Evolutionary conservation across 225 moss, liverwort and hornwort species (phyloP).

Genomic region (Straminergon stramineum): DNA sequence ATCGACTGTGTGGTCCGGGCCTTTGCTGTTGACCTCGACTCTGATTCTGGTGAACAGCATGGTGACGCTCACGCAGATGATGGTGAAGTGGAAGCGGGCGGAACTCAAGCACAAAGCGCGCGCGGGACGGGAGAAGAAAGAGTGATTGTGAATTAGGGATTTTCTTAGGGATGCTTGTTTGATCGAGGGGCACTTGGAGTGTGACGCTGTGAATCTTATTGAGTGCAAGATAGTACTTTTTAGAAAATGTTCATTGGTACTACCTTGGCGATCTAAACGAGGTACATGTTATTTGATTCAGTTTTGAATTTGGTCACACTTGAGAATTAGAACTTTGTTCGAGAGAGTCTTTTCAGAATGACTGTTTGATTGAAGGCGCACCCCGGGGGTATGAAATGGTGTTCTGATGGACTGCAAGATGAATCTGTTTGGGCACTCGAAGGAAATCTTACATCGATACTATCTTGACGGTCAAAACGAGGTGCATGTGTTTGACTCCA

Average conservation of each 20-base stretch:
- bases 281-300: neutral
- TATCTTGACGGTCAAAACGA: neutral
- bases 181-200: neutral
- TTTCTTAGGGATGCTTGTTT: neutral
- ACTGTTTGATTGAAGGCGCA: neutral
- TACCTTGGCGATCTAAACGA: neutral
- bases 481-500: neutral
- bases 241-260: neutral
- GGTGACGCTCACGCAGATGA: constrained; percentile 41
- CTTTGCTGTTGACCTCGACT: constrained; percentile 55
- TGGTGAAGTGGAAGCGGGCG: constrained; percentile 81
- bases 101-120: constrained; percentile 74
- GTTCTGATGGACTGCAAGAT: neutral
- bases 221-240: neutral
- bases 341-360: neutral
- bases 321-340: neutral
- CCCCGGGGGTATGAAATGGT: neutral
- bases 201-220: neutral
- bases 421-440: neutral
- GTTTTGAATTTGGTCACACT: neutral
- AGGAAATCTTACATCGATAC: neutral
- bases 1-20: constrained; percentile 85
- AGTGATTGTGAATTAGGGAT: constrained; percentile 17
- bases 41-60: constrained; percentile 79
- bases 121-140: constrained; percentile 37